These are phyloP conservation scores for Apophysomyces trapeziformis DNA, from an alignment of 371 early-diverging fungal species.

Conservation along the genomic window DNA sequence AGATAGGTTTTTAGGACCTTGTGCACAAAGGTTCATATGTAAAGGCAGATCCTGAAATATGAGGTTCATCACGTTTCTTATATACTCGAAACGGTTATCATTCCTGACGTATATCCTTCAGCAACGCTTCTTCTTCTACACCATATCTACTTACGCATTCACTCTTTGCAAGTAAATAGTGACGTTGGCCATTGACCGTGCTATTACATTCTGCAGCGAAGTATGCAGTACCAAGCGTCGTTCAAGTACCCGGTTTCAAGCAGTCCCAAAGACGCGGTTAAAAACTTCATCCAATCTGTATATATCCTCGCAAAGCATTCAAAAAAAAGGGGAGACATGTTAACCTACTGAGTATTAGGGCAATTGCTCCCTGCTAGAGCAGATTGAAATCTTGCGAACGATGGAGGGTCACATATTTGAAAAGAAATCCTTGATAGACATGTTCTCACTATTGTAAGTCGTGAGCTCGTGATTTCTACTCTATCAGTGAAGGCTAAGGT, in stretches of 20 bases:
- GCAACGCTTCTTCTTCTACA: no score
- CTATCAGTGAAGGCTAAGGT: background rate
- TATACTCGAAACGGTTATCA: no score
- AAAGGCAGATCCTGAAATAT: no score
- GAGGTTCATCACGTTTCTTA: no score
- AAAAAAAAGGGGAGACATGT: background rate
- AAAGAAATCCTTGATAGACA: background rate
- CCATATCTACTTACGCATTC: no score
- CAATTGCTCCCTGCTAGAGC: background rate
- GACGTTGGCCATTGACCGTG: no score
- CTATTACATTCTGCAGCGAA: background rate
- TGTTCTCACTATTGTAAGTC: constrained; percentile 6
- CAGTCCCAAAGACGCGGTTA: background rate
- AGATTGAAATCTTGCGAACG: background rate
- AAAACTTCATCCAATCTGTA: background rate
- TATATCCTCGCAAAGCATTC: background rate
- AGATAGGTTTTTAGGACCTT: no score
- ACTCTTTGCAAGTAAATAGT: no score
- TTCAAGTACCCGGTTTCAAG: background rate
- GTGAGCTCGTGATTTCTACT: background rate
- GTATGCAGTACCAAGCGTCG: background rate
- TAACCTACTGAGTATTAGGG: background rate
- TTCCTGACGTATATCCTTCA: no score
- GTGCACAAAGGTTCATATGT: no score
- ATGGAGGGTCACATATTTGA: background rate